A percentile compares a stretch with the other conserved stretches of the same genome.
phyloP scores from a whole-genome alignment of 148 eudicot genomes.

The Pharnaceum exiguum region DNA sequence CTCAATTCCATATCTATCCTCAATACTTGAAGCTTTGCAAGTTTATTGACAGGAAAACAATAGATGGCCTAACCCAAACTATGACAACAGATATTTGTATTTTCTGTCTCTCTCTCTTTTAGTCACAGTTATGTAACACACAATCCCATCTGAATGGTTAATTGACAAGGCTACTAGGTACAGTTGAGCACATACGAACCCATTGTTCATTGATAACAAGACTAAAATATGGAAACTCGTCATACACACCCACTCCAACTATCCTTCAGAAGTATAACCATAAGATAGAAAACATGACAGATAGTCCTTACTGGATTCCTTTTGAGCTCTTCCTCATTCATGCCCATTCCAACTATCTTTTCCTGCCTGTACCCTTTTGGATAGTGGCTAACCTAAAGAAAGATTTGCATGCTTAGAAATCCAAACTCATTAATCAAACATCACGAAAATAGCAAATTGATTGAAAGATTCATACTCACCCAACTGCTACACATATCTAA shows the following conservation, averaged over 20 bases:
- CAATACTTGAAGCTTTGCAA: no score
- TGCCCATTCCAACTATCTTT: constrained; percentile 81
- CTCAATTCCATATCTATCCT: no score
- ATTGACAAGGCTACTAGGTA: no score
- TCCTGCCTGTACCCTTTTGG: constrained; percentile 91
- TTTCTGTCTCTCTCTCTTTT: no score
- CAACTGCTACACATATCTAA: constrained; percentile 99
- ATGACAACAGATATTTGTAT: no score
- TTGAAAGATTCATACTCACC: constrained; percentile 54
- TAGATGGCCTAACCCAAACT: no score
- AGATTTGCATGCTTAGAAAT: constrained; percentile 3
- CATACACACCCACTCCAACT: neutral
- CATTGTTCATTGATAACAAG: neutral
- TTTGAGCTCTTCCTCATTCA: constrained; percentile 90
- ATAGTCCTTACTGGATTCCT: constrained; percentile 58
- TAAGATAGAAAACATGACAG: neutral
- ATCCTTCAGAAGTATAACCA: neutral
- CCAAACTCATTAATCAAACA: neutral
- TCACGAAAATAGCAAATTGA: neutral
- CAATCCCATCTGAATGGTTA: no score
- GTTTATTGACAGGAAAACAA: no score
- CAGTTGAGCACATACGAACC: no score
- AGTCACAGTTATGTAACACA: no score
- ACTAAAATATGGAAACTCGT: no score
- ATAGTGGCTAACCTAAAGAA: constrained; percentile 89